phyloP scores from a whole-genome alignment of 176 grass and related monocot genomes.

The Ampelocalamus luodianensis region DNA sequence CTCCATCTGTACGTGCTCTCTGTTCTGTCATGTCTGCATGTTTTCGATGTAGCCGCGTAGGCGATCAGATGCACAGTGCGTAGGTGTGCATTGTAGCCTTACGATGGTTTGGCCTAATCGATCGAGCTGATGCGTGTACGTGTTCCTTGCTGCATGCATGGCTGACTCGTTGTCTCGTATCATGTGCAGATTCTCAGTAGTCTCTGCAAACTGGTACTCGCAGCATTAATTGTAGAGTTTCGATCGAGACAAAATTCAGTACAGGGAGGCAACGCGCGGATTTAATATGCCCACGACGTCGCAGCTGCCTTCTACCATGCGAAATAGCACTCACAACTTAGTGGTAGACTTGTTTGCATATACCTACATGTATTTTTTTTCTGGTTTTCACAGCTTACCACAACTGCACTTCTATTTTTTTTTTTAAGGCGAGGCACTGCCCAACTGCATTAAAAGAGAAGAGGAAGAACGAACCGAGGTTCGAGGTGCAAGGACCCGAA shows the following conservation, averaged over 20 bases:
- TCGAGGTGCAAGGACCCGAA: too few relatives aligned
- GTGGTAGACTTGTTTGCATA: too few relatives aligned
- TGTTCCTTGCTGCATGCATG: background rate
- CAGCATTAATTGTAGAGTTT: too few relatives aligned
- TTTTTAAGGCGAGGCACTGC: too few relatives aligned
- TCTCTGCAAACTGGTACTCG: background rate
- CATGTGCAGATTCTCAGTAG: background rate
- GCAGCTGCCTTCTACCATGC: too few relatives aligned
- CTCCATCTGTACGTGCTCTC: background rate
- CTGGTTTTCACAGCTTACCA: too few relatives aligned
- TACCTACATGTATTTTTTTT: too few relatives aligned
- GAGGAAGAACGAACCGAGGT: too few relatives aligned
- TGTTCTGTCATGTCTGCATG: background rate
- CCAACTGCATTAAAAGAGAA: too few relatives aligned
- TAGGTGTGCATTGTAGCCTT: background rate
- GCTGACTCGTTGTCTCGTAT: background rate
- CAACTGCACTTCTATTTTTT: too few relatives aligned
- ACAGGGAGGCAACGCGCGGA: background rate
- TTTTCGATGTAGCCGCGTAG: background rate
- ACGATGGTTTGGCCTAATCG: background rate
- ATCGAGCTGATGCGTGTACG: background rate
- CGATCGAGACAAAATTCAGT: background rate
- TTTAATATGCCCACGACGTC: background rate
- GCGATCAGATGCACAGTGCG: background rate
- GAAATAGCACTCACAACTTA: too few relatives aligned